These are phyloP conservation scores for Canavalia gladiata DNA, from an alignment of 306 rosid species.

Conservation along the genomic window DNA sequence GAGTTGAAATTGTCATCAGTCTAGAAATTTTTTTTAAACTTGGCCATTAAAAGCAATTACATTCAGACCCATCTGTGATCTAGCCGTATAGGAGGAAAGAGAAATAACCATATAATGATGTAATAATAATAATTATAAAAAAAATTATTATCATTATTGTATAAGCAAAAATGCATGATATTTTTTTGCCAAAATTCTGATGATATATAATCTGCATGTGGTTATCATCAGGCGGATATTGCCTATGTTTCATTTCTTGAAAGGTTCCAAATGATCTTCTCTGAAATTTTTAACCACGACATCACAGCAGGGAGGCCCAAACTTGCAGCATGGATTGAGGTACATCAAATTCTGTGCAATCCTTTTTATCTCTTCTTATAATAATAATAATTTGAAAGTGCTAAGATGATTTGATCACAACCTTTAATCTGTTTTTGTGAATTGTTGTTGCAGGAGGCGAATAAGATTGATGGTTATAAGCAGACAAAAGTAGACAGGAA, in stretches of 20 bases:
- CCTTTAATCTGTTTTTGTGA: not conserved
- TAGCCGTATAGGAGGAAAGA: not conserved
- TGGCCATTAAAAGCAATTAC: not conserved
- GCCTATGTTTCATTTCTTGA: slow-evolving; percentile 73
- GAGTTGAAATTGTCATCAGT: not conserved
- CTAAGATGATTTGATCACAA: not conserved
- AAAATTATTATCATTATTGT: not conserved
- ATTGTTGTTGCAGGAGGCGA: slow-evolving; percentile 51
- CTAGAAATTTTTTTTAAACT: not conserved
- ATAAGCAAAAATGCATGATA: not conserved
- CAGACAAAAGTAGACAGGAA: slow-evolving; percentile 59
- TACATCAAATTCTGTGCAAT: not conserved
- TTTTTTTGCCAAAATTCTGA: not conserved
- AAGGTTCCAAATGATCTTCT: slow-evolving; percentile 62
- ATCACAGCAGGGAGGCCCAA: slow-evolving; percentile 71
- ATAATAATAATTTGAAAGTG: not conserved
- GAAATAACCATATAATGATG: not conserved
- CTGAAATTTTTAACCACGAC: slow-evolving; percentile 57
- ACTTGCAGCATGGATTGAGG: slow-evolving; percentile 75
- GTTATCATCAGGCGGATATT: slow-evolving; percentile 68
- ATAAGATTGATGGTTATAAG: slow-evolving; percentile 66
- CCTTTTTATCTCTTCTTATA: no score
- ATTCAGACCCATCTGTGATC: not conserved
- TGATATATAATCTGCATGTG: not conserved
- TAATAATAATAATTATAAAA: not conserved